phyloP scores from a whole-genome alignment of 2,329 filamentous ascomycete species.

The Cercospora beticola region DNA sequence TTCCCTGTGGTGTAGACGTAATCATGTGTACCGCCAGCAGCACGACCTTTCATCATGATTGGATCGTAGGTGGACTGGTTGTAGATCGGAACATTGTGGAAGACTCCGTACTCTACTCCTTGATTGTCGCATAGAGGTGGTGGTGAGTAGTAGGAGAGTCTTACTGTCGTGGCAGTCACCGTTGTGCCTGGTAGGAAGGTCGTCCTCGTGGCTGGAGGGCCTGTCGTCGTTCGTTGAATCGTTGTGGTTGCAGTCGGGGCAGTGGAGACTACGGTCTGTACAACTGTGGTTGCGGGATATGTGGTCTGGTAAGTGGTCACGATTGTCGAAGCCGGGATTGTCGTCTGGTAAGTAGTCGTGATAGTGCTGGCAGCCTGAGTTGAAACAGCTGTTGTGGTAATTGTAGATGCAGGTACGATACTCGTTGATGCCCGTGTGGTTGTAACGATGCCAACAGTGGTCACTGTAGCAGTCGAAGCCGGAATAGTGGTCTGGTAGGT shows the following conservation, averaged over 20 bases:
- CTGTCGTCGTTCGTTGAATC: neutral
- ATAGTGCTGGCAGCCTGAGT: conserved; percentile 2
- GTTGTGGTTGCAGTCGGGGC: neutral
- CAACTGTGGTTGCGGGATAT: neutral
- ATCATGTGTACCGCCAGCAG: conserved; percentile 9
- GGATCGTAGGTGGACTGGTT: conserved; percentile 12
- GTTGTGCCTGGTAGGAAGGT: neutral
- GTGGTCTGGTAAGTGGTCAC: neutral
- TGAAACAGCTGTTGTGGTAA: neutral
- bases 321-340: neutral
- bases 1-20: conserved; percentile 11
- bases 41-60: conserved; percentile 6
- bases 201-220: neutral
- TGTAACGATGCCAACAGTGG: neutral
- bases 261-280: neutral
- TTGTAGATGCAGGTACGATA: neutral
- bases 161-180: neutral
- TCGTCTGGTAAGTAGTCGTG: conserved; percentile 1
- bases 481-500: conserved; percentile 6
- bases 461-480: neutral
- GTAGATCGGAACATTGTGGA: conserved; percentile 12
- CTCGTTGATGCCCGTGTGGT: neutral
- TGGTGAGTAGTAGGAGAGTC: neutral
- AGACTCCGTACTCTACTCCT: conserved; percentile 18
- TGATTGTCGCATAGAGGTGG: conserved; percentile 19